phyloP scores from a whole-genome alignment of 2,329 filamentous ascomycete species.

The Sclerotiophoma versabilis region DNA sequence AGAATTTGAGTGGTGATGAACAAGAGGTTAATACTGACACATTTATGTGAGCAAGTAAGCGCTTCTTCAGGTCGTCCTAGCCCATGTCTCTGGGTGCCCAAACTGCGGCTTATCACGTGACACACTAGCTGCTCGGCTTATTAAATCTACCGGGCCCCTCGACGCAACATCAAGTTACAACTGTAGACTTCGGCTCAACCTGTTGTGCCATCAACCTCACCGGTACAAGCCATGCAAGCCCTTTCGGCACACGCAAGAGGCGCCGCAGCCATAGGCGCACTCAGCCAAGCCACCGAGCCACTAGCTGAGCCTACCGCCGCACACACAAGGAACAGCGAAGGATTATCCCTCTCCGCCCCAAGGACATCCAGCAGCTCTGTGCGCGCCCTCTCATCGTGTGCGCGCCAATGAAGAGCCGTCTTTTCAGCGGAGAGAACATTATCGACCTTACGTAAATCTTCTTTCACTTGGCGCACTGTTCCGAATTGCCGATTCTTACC shows the following conservation, averaged over 20 bases:
- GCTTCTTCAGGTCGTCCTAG: no score
- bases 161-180: background rate
- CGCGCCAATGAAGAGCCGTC: slow-evolving; percentile 8
- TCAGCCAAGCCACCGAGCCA: slow-evolving; percentile 17
- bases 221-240: background rate
- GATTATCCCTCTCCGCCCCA: slow-evolving; percentile 21
- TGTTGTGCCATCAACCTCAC: background rate
- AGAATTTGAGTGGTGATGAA: no score
- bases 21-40: no score
- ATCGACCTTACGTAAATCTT: slow-evolving; percentile 1
- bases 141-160: background rate
- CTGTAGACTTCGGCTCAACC: background rate
- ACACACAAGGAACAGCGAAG: slow-evolving; percentile 24
- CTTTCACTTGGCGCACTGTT: slow-evolving; percentile 14
- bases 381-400: background rate
- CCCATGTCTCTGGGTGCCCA: no score
- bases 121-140: no score
- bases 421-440: slow-evolving; percentile 1
- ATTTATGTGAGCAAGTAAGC: no score
- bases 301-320: slow-evolving; percentile 17
- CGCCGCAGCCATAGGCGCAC: slow-evolving; percentile 3
- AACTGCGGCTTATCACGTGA: slow-evolving; percentile 2
- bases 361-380: slow-evolving; percentile 6
- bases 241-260: background rate
- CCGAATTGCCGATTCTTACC: slow-evolving; percentile 20